These are phyloP conservation scores for Hypericum perforatum DNA, from an alignment of 345 rosid species.

Conservation along the genomic window DNA sequence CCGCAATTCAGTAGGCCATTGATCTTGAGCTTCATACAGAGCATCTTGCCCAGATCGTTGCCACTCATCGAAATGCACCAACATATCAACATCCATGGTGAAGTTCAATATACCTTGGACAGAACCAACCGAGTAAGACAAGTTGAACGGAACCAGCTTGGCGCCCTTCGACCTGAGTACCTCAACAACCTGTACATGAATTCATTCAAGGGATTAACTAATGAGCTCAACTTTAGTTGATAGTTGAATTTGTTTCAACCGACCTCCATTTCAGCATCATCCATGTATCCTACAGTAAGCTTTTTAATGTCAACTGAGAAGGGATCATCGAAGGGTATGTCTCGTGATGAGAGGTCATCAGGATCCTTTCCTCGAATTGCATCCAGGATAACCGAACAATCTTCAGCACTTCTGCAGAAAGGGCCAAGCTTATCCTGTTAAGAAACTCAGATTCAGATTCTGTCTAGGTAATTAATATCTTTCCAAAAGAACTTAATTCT, in stretches of 20 bases:
- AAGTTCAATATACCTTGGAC: conserved; percentile 76
- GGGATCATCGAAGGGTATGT: conserved; percentile 57
- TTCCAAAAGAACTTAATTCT: background rate
- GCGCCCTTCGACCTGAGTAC: conserved; percentile 70
- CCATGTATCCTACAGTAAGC: conserved; percentile 73
- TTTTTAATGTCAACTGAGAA: conserved; percentile 61
- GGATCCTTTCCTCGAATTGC: conserved; percentile 68
- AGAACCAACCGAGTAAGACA: conserved; percentile 62
- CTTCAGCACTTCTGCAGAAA: conserved; percentile 56
- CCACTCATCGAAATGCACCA: conserved; percentile 88
- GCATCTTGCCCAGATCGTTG: conserved; percentile 58
- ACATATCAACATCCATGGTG: conserved; percentile 77
- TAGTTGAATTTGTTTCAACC: no score
- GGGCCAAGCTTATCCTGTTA: conserved; percentile 81
- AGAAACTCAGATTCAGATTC: conserved; percentile 7
- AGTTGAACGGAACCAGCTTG: conserved; percentile 65
- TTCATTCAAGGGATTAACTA: conserved; percentile 6
- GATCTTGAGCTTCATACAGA: conserved; percentile 76
- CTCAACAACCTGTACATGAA: conserved; percentile 44
- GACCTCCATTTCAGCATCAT: conserved; percentile 91
- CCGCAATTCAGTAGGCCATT: conserved; percentile 73
- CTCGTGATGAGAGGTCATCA: conserved; percentile 66
- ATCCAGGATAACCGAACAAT: conserved; percentile 59
- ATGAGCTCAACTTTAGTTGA: no score
- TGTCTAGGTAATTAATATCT: background rate